Conservation (phyloP, 805 yeast species). For the Sugiyamaella marilandica region DNA sequence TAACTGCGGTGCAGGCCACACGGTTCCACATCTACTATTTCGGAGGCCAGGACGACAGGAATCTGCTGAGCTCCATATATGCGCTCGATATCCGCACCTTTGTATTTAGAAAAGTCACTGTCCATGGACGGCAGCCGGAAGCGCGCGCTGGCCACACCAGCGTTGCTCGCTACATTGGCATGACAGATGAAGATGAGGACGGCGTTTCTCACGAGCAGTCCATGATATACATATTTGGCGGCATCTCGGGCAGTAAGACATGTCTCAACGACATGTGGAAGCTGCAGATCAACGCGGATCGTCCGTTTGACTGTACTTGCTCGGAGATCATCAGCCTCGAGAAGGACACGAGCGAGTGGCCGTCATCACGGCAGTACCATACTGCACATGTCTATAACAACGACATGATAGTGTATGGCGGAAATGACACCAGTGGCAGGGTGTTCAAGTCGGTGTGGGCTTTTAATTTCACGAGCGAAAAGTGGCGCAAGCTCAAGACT, state of each 20-base stretch:
- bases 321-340: constrained; percentile 18
- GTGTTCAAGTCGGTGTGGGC: constrained; percentile 20
- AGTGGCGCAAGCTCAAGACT: constrained; percentile 11
- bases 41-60: constrained; percentile 21
- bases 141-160: constrained; percentile 19
- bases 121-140: constrained; percentile 14
- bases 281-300: constrained; percentile 8
- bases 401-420: constrained; percentile 21
- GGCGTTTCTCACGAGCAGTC: not conserved
- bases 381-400: constrained; percentile 17
- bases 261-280: constrained; percentile 23
- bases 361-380: constrained; percentile 18
- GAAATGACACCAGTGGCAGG: constrained; percentile 11
- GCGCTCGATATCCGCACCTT: constrained; percentile 15
- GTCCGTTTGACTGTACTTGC: constrained; percentile 10
- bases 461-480: constrained; percentile 12
- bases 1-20: constrained; percentile 12
- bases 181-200: not conserved
- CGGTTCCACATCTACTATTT: constrained; percentile 19
- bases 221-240: constrained; percentile 22
- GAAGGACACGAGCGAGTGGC: constrained; percentile 21
- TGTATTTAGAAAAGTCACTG: constrained; percentile 10
- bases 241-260: constrained; percentile 10
- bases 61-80: constrained; percentile 12
- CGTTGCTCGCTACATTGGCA: constrained; percentile 4